Percentiles rank a stretch among this genome's conserved stretches.
Evolutionary conservation across 2,329 filamentous ascomycete species (phyloP).

Genomic region (Chaetoscypha palmicola): DNA sequence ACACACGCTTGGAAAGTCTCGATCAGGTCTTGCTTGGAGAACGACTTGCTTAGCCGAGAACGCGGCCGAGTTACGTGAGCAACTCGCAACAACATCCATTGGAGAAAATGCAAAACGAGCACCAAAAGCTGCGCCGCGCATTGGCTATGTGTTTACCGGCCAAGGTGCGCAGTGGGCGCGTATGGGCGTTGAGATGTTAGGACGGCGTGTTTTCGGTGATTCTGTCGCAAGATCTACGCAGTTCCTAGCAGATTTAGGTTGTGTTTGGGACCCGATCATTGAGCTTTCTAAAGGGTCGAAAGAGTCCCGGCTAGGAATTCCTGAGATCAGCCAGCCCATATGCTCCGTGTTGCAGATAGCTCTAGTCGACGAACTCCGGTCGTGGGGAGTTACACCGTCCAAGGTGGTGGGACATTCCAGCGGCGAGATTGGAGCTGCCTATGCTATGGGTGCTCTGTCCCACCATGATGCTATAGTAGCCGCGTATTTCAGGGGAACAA

Average conservation of each 20-base stretch:
- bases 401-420: conserved; percentile 26
- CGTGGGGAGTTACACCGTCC: conserved; percentile 13
- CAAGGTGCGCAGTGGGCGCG: conserved; percentile 3
- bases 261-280: background rate
- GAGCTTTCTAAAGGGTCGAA: background rate
- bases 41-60: background rate
- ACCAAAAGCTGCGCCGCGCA: conserved; percentile 36
- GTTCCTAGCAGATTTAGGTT: background rate
- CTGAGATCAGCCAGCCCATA: conserved; percentile 11
- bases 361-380: conserved; percentile 17
- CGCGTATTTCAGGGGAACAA: conserved; percentile 15
- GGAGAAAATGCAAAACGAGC: conserved; percentile 37
- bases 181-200: conserved; percentile 3
- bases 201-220: background rate
- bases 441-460: conserved; percentile 21
- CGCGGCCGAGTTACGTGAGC: background rate
- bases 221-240: background rate
- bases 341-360: conserved; percentile 23
- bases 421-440: conserved; percentile 33
- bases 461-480: conserved; percentile 6
- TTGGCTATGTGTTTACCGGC: background rate
- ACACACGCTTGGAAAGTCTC: background rate
- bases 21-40: background rate
- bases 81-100: background rate
- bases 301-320: background rate